Percentiles rank a stretch among this genome's conserved stretches.
Conservation (phyloP, 441 rosid species). For the Capsella rubella region DNA sequence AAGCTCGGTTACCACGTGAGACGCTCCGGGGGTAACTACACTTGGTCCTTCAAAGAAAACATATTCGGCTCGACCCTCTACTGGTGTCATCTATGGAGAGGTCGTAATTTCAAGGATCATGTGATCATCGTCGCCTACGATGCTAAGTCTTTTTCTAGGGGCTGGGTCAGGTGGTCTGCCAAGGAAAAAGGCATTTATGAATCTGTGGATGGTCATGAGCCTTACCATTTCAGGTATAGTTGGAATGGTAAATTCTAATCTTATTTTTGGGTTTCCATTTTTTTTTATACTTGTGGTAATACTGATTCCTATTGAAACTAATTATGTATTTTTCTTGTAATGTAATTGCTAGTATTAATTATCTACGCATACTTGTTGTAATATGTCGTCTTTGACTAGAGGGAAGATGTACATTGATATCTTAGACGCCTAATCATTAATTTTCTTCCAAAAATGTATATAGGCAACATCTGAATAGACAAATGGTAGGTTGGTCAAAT, state of each 20-base stretch:
- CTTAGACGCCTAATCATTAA: neutral
- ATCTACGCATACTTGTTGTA: neutral
- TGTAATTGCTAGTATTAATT: neutral
- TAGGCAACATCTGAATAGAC: neutral
- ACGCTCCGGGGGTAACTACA: neutral
- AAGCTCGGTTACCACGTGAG: conserved; percentile 17
- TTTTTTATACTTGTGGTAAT: too few species aligned
- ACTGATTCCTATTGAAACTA: too few species aligned
- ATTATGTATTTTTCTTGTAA: neutral
- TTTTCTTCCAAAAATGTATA: neutral
- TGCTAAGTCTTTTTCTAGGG: neutral
- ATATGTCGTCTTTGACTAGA: neutral
- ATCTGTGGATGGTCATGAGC: conserved; percentile 4
- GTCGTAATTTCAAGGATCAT: neutral
- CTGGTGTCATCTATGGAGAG: conserved; percentile 21
- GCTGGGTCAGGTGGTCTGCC: conserved; percentile 22
- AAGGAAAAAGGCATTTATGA: conserved; percentile 22
- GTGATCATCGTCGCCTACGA: neutral
- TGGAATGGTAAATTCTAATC: conserved; percentile 10
- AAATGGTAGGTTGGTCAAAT: neutral
- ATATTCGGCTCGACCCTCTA: neutral
- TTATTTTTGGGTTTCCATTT: neutral
- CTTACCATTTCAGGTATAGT: conserved; percentile 13
- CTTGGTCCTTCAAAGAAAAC: neutral
- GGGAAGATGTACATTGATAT: neutral